A percentile compares a stretch with the other conserved stretches of the same genome.
Evolutionary conservation across 805 yeast species (phyloP).

Genomic region (Kodamaea jinghongensis): DNA sequence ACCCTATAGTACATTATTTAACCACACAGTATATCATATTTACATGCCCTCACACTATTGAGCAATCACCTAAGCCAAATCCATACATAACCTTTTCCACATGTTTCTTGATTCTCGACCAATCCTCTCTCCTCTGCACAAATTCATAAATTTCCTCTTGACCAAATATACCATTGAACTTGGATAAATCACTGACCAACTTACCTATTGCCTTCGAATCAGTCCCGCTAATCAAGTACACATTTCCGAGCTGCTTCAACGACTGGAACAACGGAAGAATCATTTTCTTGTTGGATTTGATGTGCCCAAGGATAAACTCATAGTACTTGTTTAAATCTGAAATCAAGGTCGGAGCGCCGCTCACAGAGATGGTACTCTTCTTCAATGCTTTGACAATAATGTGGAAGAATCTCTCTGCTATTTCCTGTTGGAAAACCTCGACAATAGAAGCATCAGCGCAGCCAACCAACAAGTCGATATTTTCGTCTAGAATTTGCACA

Average conservation of each 20-base stretch:
- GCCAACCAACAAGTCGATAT: constrained; percentile 70
- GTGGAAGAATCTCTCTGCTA: constrained; percentile 81
- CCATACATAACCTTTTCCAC: constrained; percentile 97
- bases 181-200: constrained; percentile 75
- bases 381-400: constrained; percentile 75
- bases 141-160: constrained; percentile 95
- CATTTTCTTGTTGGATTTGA: constrained; percentile 58
- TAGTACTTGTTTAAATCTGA: constrained; percentile 79
- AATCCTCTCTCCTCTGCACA: constrained; percentile 83
- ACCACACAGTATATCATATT: not conserved
- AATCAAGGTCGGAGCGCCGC: constrained; percentile 80
- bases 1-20: not conserved
- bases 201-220: constrained; percentile 85
- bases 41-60: constrained; percentile 41
- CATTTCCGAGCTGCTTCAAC: constrained; percentile 78
- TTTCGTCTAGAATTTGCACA: constrained; percentile 62
- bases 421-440: constrained; percentile 92
- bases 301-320: constrained; percentile 54
- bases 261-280: constrained; percentile 76
- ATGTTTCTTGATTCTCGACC: constrained; percentile 70
- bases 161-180: constrained; percentile 83
- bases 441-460: constrained; percentile 84
- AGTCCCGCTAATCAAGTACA: constrained; percentile 65
- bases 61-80: constrained; percentile 75
- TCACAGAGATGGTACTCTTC: constrained; percentile 63